These are phyloP conservation scores for Colletotrichum higginsianum DNA, from an alignment of 2,329 filamentous ascomycete genomes.

Conservation along the genomic window DNA sequence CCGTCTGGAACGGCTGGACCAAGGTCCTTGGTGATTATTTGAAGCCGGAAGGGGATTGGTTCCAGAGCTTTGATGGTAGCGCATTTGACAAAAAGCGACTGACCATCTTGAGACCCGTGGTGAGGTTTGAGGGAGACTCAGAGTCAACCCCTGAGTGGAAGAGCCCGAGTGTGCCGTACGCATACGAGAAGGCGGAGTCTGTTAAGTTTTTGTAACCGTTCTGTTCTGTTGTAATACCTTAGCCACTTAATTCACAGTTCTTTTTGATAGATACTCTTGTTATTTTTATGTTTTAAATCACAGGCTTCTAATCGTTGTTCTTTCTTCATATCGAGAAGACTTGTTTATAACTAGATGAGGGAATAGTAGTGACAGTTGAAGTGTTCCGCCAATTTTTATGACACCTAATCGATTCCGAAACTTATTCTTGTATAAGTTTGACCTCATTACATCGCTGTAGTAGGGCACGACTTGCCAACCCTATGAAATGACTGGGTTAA, in stretches of 20 bases:
- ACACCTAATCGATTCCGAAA: too few species aligned
- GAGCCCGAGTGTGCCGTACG: slow-evolving; percentile 29
- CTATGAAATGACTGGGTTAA: too few species aligned
- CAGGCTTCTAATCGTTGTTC: not conserved
- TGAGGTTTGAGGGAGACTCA: slow-evolving; percentile 23
- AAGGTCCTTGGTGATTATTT: slow-evolving; percentile 24
- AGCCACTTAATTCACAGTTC: not conserved
- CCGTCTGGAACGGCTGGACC: slow-evolving; percentile 33
- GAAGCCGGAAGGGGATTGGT: slow-evolving; percentile 29
- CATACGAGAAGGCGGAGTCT: slow-evolving; percentile 21
- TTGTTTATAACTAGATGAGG: too few species aligned
- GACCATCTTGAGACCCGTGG: slow-evolving; percentile 29
- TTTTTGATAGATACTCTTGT: too few species aligned
- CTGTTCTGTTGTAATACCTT: not conserved
- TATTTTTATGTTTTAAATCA: too few species aligned
- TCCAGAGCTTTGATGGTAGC: slow-evolving; percentile 27
- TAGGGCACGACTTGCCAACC: too few species aligned
- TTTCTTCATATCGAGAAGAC: too few species aligned
- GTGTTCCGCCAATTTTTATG: too few species aligned
- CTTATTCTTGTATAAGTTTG: too few species aligned
- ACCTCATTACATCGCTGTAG: too few species aligned
- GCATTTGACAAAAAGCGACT: slow-evolving; percentile 14
- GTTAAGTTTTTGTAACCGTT: slow-evolving; percentile 3
- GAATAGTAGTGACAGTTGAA: too few species aligned
- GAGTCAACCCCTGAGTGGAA: slow-evolving; percentile 30